A percentile compares a stretch with the other conserved stretches of the same genome.
phyloP scores from a whole-genome alignment of 2,329 filamentous ascomycete species.

The Coniochaeta sp. region DNA sequence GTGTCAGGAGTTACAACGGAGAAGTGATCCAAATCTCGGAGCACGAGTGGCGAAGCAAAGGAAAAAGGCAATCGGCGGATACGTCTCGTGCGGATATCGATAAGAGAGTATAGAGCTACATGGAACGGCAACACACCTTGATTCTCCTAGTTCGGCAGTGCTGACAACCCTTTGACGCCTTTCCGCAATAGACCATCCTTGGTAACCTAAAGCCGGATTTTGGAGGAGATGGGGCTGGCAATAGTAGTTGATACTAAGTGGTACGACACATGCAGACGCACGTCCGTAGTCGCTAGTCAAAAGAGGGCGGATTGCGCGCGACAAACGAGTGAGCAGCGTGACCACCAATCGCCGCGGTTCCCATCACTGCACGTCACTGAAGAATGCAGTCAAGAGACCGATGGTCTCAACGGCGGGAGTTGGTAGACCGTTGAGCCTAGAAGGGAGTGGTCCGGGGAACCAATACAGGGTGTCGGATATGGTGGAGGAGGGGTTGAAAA shows the following conservation, averaged over 20 bases:
- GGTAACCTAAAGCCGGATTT: not conserved
- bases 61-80: not conserved
- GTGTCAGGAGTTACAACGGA: too few relatives aligned
- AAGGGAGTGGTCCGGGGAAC: not conserved
- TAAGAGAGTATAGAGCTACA: not conserved
- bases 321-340: not conserved
- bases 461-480: not conserved
- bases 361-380: not conserved
- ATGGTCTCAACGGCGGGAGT: not conserved
- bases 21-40: not conserved
- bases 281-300: not conserved
- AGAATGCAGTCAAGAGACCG: not conserved
- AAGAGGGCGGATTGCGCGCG: not conserved
- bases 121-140: conserved; percentile 33
- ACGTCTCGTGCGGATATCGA: not conserved
- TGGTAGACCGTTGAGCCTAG: not conserved
- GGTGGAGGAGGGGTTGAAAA: not conserved
- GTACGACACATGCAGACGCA: not conserved
- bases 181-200: conserved; percentile 48
- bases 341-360: not conserved
- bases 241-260: not conserved
- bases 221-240: not conserved
- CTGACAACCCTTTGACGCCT: conserved; percentile 47
- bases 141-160: conserved; percentile 46
- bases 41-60: too few relatives aligned